Base-by-base conservation (phyloP, 2,329 filamentous ascomycete species). In the Drechslerella stenobrocha region DNA sequence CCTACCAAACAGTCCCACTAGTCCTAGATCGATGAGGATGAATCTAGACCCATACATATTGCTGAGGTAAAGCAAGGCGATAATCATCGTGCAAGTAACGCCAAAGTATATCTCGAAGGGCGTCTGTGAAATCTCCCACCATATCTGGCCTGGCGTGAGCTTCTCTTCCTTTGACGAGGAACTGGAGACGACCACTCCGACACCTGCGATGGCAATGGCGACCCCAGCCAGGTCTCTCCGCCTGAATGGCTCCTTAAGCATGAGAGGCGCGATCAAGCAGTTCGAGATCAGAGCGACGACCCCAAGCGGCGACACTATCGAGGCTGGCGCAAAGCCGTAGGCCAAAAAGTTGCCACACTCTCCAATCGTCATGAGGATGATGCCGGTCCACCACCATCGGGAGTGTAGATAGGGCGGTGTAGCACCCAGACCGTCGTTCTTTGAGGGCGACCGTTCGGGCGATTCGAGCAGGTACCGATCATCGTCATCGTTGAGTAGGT, bases 271-370 rank as follows among this genome's bases (percentile, higher is more conserved):
- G 75, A 98, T 96, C 66, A 98, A 84, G 77, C 93, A 98, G 77
- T 98, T 98, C 44, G 91, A 96, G 45, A 98, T 86, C 70, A 98
- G 80, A 1, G 93, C 93, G 9, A 98, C 93, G n/a, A 98, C 93
- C 7, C 93, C 93, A 3, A 98, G 81, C 0, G 93, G 93, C 30
- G 91, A 96, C 40, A 98, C 93, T 73, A 98, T 96, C 11, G 93
- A 97, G 5, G 93, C 93, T 2, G 93, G 93, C 26, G 93, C 93
- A 76, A 98, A 98, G 22, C 93, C 93, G 74, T 98, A 98, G 0
- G 93, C 93, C 70, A 98, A 79, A 75, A 98, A 98, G 76, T 98
- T 98, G 52, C 93, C 93, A 75, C 88, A 87, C 78, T 98, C 93
- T 60, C 93, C 93, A 22, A 96, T 79, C 0, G 87, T 90, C 84